Evolutionary conservation across 345 rosid species (phyloP).

Genomic region (Salix purpurea): DNA sequence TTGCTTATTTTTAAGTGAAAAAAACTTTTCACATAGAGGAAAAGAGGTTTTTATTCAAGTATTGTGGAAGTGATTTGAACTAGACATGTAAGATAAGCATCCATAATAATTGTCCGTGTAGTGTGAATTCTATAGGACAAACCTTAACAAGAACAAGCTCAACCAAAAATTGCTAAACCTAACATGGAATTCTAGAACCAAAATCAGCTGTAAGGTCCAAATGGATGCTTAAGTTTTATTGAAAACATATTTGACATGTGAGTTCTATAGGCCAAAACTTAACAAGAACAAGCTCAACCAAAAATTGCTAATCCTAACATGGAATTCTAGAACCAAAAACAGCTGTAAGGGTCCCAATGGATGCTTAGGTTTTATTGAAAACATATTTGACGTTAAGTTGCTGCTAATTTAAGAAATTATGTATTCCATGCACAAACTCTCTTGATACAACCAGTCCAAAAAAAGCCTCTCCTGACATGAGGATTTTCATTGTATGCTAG

Average conservation of each 20-base stretch:
- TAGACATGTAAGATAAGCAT: neutral
- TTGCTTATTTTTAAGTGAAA: neutral
- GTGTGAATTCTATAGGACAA: neutral
- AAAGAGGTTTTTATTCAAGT: neutral
- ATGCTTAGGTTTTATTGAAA: neutral
- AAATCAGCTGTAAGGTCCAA: neutral
- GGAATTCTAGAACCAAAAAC: neutral
- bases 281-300: neutral
- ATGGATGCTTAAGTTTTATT: neutral
- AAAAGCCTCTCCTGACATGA: neutral
- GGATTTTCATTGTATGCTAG: neutral
- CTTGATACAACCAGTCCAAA: neutral
- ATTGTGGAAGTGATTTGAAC: neutral
- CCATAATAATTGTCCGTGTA: neutral
- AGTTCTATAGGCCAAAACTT: neutral
- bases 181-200: neutral
- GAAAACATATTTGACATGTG: neutral
- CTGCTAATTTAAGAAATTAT: neutral
- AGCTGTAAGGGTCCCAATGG: neutral
- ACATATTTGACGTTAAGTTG: neutral
- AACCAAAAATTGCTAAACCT: neutral
- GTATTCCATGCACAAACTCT: neutral
- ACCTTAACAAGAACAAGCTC: neutral
- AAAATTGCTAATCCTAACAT: neutral
- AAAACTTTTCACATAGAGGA: neutral